Percentiles rank a stretch among this genome's conserved stretches.
Evolutionary conservation across 768 basidiomycete genomes (phyloP).

Genomic region (Tylopilus rubrobrunneus): DNA sequence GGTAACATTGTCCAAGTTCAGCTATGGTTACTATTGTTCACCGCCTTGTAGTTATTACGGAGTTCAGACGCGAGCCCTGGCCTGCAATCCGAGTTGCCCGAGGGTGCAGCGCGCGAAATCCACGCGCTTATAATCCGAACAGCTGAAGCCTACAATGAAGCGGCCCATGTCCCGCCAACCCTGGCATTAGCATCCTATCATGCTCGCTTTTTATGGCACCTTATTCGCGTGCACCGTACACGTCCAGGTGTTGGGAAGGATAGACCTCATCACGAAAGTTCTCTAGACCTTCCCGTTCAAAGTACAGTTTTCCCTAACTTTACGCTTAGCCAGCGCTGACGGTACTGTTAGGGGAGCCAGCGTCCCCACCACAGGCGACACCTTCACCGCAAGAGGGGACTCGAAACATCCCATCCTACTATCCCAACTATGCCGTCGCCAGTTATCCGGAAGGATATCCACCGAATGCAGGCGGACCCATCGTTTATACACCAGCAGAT

Average conservation of each 20-base stretch:
- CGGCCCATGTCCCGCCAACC: conserved; percentile 56
- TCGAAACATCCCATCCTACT: conserved; percentile 10
- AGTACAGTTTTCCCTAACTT: conserved; percentile 32
- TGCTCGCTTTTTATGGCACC: conserved; percentile 70
- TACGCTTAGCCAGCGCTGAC: conserved; percentile 8
- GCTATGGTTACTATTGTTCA: conserved; percentile 1
- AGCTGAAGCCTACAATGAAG: conserved; percentile 76
- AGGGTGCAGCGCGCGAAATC: conserved; percentile 61
- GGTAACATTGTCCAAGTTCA: conserved; percentile 37
- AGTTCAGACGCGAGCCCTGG: conserved; percentile 54
- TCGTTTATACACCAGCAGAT: conserved; percentile 43
- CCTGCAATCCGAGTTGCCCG: conserved; percentile 56
- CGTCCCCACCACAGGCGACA: conserved; percentile 20
- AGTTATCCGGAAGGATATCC: conserved; percentile 20
- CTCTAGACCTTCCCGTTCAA: conserved; percentile 56
- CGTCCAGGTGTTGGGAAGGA: conserved; percentile 40
- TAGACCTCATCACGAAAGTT: conserved; percentile 36
- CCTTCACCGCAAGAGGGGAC: conserved; percentile 20
- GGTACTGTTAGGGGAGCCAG: conserved; percentile 17
- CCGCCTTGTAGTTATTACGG: conserved; percentile 55
- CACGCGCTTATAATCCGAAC: conserved; percentile 62
- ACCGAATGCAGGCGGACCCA: conserved; percentile 6
- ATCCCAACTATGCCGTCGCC: conserved; percentile 14
- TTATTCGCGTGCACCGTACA: conserved; percentile 59
- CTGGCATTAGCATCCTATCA: conserved; percentile 72